These are phyloP conservation scores for Malassezia yamatoensis DNA, from an alignment of 1,284 basidiomycete genomes.

Conservation along the genomic window DNA sequence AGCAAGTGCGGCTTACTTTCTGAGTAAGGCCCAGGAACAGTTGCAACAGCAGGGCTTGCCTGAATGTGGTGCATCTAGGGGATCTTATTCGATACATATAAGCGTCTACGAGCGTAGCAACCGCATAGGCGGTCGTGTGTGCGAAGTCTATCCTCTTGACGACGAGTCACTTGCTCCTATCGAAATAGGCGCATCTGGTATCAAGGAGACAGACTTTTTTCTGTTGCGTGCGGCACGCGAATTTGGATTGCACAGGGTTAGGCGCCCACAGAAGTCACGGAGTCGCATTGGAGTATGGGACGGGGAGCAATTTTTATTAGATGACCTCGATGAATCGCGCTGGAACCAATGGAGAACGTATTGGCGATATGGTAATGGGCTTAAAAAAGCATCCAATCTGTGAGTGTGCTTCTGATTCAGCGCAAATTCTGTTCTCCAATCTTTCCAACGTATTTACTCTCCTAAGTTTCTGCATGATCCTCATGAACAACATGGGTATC, in stretches of 20 bases:
- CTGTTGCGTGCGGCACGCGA: conserved; percentile 23
- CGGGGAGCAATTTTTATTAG: conserved; percentile 52
- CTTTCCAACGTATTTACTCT: conserved; percentile 58
- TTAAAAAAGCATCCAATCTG: conserved; percentile 54
- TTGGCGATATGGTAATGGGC: conserved; percentile 68
- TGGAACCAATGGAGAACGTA: conserved; percentile 40
- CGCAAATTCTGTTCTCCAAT: conserved; percentile 52
- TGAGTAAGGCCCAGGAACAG: conserved; percentile 52
- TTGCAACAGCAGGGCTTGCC: background rate
- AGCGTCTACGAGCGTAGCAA: conserved; percentile 69
- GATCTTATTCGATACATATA: conserved; percentile 53
- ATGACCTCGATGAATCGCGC: conserved; percentile 32
- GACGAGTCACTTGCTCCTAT: conserved; percentile 55
- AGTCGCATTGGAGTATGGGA: conserved; percentile 60
- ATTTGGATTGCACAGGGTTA: conserved; percentile 16
- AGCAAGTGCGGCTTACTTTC: conserved; percentile 76
- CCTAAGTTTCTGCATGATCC: conserved; percentile 52
- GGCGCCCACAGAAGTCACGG: background rate
- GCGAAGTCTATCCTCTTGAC: conserved; percentile 64
- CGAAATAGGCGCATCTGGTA: conserved; percentile 78
- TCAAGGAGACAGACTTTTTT: conserved; percentile 71
- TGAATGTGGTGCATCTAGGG: background rate
- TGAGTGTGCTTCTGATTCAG: conserved; percentile 48
- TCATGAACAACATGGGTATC: conserved; percentile 24
- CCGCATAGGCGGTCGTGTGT: conserved; percentile 74